A percentile compares a stretch with the other conserved stretches of the same genome.
These are phyloP conservation scores for Colletotrichum sp. DNA, from an alignment of 2,329 filamentous ascomycete genomes.

Conservation along the genomic window DNA sequence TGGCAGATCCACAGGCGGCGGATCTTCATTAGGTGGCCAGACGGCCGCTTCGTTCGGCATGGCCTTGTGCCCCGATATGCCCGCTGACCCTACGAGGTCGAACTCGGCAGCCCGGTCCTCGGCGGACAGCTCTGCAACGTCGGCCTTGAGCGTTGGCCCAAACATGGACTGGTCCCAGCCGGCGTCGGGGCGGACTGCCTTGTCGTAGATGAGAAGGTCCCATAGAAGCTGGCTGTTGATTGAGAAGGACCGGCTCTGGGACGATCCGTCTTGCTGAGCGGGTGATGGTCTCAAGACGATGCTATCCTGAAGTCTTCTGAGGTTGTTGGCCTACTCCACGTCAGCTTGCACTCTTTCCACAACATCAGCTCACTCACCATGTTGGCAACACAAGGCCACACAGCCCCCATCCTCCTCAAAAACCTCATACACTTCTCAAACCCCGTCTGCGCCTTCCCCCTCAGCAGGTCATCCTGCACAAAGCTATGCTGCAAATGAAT, in stretches of 20 bases:
- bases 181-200: conserved; percentile 30
- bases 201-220: conserved; percentile 40
- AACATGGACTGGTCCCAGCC: conserved; percentile 28
- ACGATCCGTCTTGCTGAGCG: background rate
- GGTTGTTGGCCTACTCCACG: conserved; percentile 24
- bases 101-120: conserved; percentile 32
- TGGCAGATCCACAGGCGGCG: background rate
- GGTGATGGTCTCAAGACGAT: conserved; percentile 22
- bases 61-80: conserved; percentile 41
- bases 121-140: background rate
- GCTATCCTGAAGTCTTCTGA: conserved; percentile 36
- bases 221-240: conserved; percentile 39
- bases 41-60: conserved; percentile 37
- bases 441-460: conserved; percentile 27
- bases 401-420: conserved; percentile 25
- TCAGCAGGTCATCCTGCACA: conserved; percentile 30
- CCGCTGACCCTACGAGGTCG: conserved; percentile 40
- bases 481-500: conserved; percentile 60
- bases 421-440: conserved; percentile 32
- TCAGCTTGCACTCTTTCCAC: background rate
- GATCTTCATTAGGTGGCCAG: conserved; percentile 36
- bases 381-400: conserved; percentile 27
- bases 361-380: conserved; percentile 24
- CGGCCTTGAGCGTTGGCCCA: conserved; percentile 13
- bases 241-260: conserved; percentile 24